These are phyloP conservation scores for Aspergillus sp. DNA, from an alignment of 2,329 filamentous ascomycete genomes.

Conservation along the genomic window DNA sequence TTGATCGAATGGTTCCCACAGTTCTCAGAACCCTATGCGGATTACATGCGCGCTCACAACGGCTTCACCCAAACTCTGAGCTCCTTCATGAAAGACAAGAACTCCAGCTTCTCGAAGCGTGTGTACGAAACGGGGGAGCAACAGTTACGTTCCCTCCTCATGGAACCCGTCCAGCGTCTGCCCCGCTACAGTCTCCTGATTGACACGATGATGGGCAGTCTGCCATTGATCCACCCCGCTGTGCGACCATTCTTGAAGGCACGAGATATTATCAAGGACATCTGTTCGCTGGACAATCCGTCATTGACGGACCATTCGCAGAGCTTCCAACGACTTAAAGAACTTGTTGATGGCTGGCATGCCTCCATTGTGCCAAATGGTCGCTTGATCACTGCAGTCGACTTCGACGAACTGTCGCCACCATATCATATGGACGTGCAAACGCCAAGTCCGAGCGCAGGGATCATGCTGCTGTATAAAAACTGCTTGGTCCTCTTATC, in stretches of 20 bases:
- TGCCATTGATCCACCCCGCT: constrained; percentile 80
- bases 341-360: constrained; percentile 73
- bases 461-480: constrained; percentile 76
- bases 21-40: constrained; percentile 83
- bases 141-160: constrained; percentile 79
- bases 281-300: constrained; percentile 83
- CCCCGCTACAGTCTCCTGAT: constrained; percentile 94
- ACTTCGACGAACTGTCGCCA: constrained; percentile 68
- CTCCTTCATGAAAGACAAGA: constrained; percentile 65
- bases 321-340: constrained; percentile 64
- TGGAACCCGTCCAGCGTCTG: constrained; percentile 90
- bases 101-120: constrained; percentile 74
- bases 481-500: constrained; percentile 72
- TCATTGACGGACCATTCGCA: constrained; percentile 61
- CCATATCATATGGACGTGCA: constrained; percentile 55
- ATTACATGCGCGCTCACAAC: constrained; percentile 87
- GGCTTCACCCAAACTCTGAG: constrained; percentile 77
- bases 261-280: constrained; percentile 88
- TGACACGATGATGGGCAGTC: constrained; percentile 81
- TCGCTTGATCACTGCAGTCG: constrained; percentile 71
- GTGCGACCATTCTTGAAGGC: constrained; percentile 78
- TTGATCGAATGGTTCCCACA: constrained; percentile 88
- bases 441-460: constrained; percentile 45
- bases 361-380: constrained; percentile 63
- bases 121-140: constrained; percentile 85